Conservation (phyloP, 164 flowering plant genomes). For the Litsea cubeba region DNA sequence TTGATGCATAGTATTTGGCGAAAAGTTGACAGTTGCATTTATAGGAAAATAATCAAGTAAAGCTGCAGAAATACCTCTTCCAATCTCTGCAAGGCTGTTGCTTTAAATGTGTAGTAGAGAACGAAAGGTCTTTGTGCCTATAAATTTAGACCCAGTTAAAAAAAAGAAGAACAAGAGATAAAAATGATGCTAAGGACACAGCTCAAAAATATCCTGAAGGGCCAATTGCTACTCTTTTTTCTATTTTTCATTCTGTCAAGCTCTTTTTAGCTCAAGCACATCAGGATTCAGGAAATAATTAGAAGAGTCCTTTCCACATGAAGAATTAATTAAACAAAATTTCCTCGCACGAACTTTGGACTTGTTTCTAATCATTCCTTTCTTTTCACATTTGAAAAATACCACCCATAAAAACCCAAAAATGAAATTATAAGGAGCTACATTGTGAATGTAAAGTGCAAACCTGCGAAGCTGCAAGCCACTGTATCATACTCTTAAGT, state of each 20-base stretch:
- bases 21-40: not conserved
- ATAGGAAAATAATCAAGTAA: not conserved
- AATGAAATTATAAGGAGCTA: not conserved
- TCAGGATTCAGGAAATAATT: not conserved
- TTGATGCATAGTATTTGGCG: not conserved
- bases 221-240: not conserved
- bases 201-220: not conserved
- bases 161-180: not conserved
- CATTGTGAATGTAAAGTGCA: conserved; percentile 1
- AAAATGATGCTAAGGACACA: not conserved
- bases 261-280: not conserved
- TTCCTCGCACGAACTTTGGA: not conserved
- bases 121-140: conserved; percentile 81
- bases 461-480: conserved; percentile 98
- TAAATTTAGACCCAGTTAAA: conserved; percentile 1
- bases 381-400: not conserved
- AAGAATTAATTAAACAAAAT: not conserved
- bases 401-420: not conserved
- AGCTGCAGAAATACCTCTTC: conserved; percentile 42
- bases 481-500: conserved; percentile 69
- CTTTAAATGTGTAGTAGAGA: conserved; percentile 60
- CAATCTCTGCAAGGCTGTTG: conserved; percentile 37
- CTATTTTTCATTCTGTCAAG: not conserved
- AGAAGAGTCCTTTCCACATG: not conserved
- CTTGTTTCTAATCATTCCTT: not conserved